phyloP scores from a whole-genome alignment of 2,329 filamentous ascomycete genomes.

The Penicillium sp. region DNA sequence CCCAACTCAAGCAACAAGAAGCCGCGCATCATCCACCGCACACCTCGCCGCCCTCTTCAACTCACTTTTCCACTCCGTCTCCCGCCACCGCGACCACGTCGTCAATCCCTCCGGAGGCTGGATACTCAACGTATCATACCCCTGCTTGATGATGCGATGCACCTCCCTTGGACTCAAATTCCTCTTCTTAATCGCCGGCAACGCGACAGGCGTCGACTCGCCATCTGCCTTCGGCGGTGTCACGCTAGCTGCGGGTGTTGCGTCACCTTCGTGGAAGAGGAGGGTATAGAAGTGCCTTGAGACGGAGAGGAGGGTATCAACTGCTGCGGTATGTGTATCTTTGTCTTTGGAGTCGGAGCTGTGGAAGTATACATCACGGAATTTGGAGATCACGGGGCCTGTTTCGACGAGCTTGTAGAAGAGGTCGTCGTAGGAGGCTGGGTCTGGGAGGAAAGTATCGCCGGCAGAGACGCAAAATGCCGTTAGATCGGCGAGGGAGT shows the following conservation, averaged over 20 bases:
- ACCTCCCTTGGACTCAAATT: constrained; percentile 80
- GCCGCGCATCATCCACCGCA: constrained; percentile 66
- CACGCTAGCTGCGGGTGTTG: constrained; percentile 8
- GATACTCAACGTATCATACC: constrained; percentile 91
- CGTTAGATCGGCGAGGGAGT: constrained; percentile 74
- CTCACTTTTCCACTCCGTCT: constrained; percentile 76
- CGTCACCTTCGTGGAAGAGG: constrained; percentile 53
- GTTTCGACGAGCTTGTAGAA: constrained; percentile 98
- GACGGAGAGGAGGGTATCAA: constrained; percentile 79
- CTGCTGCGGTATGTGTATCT: constrained; percentile 56
- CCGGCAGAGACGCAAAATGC: constrained; percentile 79
- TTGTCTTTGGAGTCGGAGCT: constrained; percentile 21
- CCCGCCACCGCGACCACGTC: constrained; percentile 78
- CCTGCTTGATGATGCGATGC: constrained; percentile 86
- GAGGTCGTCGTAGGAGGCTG: constrained; percentile 85
- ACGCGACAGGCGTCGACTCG: constrained; percentile 24
- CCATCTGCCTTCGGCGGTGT: constrained; percentile 18
- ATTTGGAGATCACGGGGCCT: constrained; percentile 74
- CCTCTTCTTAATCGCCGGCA: constrained; percentile 48
- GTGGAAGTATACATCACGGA: constrained; percentile 68
- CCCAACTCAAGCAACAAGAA: constrained; percentile 35
- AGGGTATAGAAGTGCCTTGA: constrained; percentile 77
- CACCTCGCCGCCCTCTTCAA: constrained; percentile 82
- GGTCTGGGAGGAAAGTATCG: constrained; percentile 83
- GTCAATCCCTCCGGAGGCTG: constrained; percentile 82